phyloP scores from a whole-genome alignment of 805 yeast species.

The Wickerhamiella dianesei region DNA sequence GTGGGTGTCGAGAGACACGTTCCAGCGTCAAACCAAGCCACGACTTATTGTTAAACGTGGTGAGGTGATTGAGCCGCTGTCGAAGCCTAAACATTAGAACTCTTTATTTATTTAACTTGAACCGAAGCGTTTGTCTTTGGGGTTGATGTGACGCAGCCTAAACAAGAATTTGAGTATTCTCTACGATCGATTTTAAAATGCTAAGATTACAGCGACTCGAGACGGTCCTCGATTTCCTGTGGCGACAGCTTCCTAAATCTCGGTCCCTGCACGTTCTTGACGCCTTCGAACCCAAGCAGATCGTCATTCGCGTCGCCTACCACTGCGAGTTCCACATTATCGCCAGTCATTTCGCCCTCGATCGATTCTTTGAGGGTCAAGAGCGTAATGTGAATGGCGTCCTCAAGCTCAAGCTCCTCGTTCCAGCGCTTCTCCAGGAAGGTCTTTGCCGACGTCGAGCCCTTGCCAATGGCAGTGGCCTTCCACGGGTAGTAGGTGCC shows the following conservation, averaged over 20 bases:
- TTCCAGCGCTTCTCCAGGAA: constrained; percentile 97
- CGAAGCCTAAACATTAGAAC: constrained; percentile 25
- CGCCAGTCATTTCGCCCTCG: constrained; percentile 96
- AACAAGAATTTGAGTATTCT: too few relatives aligned
- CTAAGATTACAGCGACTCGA: constrained; percentile 59
- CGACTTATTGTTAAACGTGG: constrained; percentile 78
- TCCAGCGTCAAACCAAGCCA: constrained; percentile 82
- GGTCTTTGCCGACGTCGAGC: constrained; percentile 91
- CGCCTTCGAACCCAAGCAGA: constrained; percentile 76
- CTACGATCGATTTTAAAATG: too few relatives aligned
- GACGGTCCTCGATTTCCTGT: constrained; percentile 90
- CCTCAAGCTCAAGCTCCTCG: constrained; percentile 91
- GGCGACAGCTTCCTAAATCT: constrained; percentile 71
- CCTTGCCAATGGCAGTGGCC: constrained; percentile 97
- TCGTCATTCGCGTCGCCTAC: constrained; percentile 74
- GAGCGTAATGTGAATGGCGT: constrained; percentile 92
- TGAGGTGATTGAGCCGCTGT: constrained; percentile 77
- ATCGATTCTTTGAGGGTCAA: constrained; percentile 90
- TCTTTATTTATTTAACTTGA: background rate
- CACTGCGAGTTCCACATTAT: constrained; percentile 82
- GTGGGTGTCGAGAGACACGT: constrained; percentile 82
- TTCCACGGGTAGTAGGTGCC: constrained; percentile 99
- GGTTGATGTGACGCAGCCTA: too few relatives aligned
- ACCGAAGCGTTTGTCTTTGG: background rate
- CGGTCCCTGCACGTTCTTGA: constrained; percentile 66